Evolutionary conservation across 2,329 filamentous ascomycete species (phyloP).

Genomic region (Pezicula rhizophila): DNA sequence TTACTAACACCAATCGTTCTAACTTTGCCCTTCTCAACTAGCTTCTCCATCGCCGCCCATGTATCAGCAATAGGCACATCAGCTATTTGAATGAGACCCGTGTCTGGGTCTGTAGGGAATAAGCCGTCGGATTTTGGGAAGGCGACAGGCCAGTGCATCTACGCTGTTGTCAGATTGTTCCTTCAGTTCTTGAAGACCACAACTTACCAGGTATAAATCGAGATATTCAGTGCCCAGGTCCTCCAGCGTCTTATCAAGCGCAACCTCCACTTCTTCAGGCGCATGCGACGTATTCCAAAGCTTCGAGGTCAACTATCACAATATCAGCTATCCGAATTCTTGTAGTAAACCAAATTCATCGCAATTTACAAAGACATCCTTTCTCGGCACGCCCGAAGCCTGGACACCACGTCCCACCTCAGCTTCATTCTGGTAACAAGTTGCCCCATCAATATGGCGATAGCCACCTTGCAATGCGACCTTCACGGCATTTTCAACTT

Average conservation of each 20-base stretch:
- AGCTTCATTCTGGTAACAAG: slow-evolving; percentile 20
- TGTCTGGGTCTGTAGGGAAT: slow-evolving; percentile 27
- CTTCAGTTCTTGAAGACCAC: slow-evolving; percentile 34
- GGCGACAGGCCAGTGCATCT: slow-evolving; percentile 58
- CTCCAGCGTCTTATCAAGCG: slow-evolving; percentile 23
- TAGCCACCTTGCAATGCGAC: slow-evolving; percentile 55
- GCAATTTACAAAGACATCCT: slow-evolving; percentile 31
- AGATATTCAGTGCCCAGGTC: slow-evolving; percentile 29
- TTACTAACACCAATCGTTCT: slow-evolving; percentile 44
- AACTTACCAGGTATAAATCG: slow-evolving; percentile 30
- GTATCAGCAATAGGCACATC: slow-evolving; percentile 36
- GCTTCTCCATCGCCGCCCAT: slow-evolving; percentile 37
- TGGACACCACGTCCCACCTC: slow-evolving; percentile 34
- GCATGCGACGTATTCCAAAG: slow-evolving; percentile 44
- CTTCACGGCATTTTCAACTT: slow-evolving; percentile 34
- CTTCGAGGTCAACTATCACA: slow-evolving; percentile 41
- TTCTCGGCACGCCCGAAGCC: slow-evolving; percentile 28
- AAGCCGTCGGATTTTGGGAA: slow-evolving; percentile 36
- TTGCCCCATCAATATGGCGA: slow-evolving; percentile 9
- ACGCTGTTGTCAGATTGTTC: slow-evolving; percentile 39
- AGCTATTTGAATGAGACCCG: slow-evolving; percentile 34
- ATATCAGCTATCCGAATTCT: slow-evolving; percentile 42
- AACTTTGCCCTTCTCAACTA: slow-evolving; percentile 30
- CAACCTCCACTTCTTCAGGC: slow-evolving; percentile 19
- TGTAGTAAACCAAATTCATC: neutral